These are phyloP conservation scores for Suillus clintonianus DNA, from an alignment of 768 basidiomycete genomes.

Conservation along the genomic window DNA sequence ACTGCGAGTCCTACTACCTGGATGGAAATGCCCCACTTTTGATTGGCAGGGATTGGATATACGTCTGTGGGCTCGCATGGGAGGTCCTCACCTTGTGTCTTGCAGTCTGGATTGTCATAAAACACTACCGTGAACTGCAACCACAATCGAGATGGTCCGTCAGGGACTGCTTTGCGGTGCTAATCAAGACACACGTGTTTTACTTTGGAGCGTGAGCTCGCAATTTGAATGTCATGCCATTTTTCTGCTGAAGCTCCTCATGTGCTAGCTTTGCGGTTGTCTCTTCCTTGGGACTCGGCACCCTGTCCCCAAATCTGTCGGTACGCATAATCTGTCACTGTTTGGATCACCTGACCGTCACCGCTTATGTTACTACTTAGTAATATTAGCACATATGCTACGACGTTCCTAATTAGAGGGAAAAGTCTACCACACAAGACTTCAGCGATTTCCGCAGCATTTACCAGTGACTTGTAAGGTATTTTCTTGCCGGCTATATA, in stretches of 20 bases:
- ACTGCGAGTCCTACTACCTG: not conserved
- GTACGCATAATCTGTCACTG: not conserved
- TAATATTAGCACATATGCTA: too few species aligned
- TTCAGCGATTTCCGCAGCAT: too few species aligned
- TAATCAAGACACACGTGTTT: not conserved
- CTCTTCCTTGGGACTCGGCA: not conserved
- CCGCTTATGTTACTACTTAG: too few species aligned
- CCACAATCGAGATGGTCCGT: not conserved
- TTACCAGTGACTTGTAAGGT: too few species aligned
- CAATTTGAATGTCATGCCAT: not conserved
- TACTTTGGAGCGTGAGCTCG: not conserved
- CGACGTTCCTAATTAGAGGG: too few species aligned
- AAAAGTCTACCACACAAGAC: too few species aligned
- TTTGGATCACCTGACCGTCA: too few species aligned
- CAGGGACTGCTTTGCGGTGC: not conserved
- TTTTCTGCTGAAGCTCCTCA: not conserved
- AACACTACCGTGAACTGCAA: not conserved
- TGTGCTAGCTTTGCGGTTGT: not conserved
- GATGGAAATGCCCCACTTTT: not conserved
- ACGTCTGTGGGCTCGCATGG: not conserved
- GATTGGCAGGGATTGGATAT: not conserved
- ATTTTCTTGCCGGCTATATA: too few species aligned
- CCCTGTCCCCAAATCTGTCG: not conserved
- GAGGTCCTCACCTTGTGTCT: not conserved
- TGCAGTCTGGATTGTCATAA: not conserved